A percentile compares a stretch with the other conserved stretches of the same genome.
Conservation (phyloP, 2,329 filamentous ascomycete species). For the Sporothrix brasiliensis region DNA sequence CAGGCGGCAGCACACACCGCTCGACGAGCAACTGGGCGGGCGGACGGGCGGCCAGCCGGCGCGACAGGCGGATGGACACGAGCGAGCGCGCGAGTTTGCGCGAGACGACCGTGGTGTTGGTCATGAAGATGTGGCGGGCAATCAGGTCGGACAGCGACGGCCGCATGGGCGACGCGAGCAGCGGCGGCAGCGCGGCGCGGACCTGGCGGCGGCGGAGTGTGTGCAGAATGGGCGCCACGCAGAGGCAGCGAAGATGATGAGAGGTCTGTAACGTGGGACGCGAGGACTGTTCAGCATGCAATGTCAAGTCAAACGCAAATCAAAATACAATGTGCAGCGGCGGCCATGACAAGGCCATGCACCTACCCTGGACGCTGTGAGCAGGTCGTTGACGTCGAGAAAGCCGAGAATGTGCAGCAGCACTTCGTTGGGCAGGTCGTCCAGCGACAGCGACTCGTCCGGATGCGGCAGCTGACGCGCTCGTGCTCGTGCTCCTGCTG, state of each 20-base stretch:
- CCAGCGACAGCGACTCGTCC: slow-evolving; percentile 37
- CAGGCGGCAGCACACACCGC: slow-evolving; percentile 65
- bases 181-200: slow-evolving; percentile 56
- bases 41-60: slow-evolving; percentile 62
- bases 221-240: slow-evolving; percentile 67
- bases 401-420: slow-evolving; percentile 59
- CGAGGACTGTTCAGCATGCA: not conserved
- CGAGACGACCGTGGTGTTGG: slow-evolving; percentile 66
- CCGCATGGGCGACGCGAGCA: slow-evolving; percentile 60
- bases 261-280: slow-evolving; percentile 52
- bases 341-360: not conserved
- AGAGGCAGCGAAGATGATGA: slow-evolving; percentile 63
- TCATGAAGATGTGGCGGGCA: slow-evolving; percentile 66
- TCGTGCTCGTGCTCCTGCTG: not conserved
- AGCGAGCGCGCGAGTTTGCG: slow-evolving; percentile 65
- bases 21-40: slow-evolving; percentile 63
- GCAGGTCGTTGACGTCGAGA: slow-evolving; percentile 60
- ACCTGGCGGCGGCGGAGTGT: slow-evolving; percentile 61
- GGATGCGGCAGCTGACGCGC: not conserved
- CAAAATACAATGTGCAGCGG: too few relatives aligned
- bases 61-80: slow-evolving; percentile 66
- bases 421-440: slow-evolving; percentile 59
- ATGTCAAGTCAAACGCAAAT: too few relatives aligned
- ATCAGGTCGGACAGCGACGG: slow-evolving; percentile 66
- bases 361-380: slow-evolving; percentile 59